Conservation (phyloP, 2,329 filamentous ascomycete species). For the Fusarium avenaceum region DNA sequence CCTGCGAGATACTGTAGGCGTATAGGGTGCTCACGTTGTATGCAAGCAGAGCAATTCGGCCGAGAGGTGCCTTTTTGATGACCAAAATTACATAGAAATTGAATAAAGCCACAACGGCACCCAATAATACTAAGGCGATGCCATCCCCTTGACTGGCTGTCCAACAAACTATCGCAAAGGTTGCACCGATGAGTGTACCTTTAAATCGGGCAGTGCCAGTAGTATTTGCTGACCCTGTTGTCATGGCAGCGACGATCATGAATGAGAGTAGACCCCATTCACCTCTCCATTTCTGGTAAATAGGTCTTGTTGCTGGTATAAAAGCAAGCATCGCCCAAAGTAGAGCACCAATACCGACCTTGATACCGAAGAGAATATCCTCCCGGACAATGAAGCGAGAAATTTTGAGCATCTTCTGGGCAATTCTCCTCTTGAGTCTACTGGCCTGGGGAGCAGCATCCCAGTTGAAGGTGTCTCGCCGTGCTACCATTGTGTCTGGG, state of each 20-base stretch:
- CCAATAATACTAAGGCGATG: constrained; percentile 81
- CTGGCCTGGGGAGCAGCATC: constrained; percentile 65
- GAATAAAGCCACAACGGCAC: constrained; percentile 83
- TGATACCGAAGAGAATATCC: constrained; percentile 83
- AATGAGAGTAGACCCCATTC: constrained; percentile 98
- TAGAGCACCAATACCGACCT: constrained; percentile 91
- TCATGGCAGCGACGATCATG: constrained; percentile 99
- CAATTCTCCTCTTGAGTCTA: constrained; percentile 59
- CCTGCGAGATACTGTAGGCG: constrained; percentile 87
- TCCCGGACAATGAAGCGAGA: constrained; percentile 66
- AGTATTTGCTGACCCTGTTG: constrained; percentile 94
- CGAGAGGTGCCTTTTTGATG: constrained; percentile 86
- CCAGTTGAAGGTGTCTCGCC: constrained; percentile 69
- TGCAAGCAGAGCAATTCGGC: constrained; percentile 92
- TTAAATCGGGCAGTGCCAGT: constrained; percentile 88
- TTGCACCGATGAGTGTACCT: constrained; percentile 85
- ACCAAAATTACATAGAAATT: constrained; percentile 93
- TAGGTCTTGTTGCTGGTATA: constrained; percentile 79
- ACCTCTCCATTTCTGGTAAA: constrained; percentile 89
- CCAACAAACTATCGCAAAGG: constrained; percentile 83
- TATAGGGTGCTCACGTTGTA: constrained; percentile 97
- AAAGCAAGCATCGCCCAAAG: constrained; percentile 93
- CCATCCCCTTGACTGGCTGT: constrained; percentile 79
- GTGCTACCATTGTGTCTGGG: constrained; percentile 65
- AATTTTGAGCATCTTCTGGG: constrained; percentile 61